Percentiles rank a stretch among this genome's conserved stretches.
phyloP scores from a whole-genome alignment of 495 filamentous ascomycete genomes.

The Lasiosphaeris hirsuta region DNA sequence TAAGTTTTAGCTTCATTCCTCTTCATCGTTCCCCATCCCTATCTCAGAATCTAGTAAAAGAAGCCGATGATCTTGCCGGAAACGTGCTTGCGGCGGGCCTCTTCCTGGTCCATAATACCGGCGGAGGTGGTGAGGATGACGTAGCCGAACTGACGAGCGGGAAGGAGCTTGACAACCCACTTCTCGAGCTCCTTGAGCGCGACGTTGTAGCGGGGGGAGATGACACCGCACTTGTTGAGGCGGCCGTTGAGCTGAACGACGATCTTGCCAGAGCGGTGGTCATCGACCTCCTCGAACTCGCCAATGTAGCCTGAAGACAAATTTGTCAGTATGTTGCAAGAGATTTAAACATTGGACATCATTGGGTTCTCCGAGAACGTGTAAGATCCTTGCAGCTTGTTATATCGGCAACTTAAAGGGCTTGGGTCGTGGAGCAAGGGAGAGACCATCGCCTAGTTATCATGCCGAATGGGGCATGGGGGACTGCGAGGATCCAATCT shows the following conservation, averaged over 20 bases:
- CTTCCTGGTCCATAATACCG: constrained; percentile 99
- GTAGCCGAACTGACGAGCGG: constrained; percentile 98
- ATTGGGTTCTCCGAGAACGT: constrained; percentile 75
- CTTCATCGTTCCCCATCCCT: constrained; percentile 15
- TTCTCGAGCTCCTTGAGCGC: constrained; percentile 96
- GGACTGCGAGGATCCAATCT: constrained; percentile 21
- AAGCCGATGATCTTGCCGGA: constrained; percentile 94
- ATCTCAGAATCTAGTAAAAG: constrained; percentile 71
- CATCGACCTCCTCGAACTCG: constrained; percentile 99
- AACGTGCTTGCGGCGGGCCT: constrained; percentile 96
- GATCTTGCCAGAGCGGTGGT: constrained; percentile 98
- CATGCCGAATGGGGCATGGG: constrained; percentile 65
- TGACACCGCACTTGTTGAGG: constrained; percentile 99
- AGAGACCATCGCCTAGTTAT: constrained; percentile 98
- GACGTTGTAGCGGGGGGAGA: constrained; percentile 97
- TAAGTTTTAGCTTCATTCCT: neutral
- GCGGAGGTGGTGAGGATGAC: constrained; percentile 98
- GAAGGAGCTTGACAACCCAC: constrained; percentile 97
- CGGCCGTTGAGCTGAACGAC: constrained; percentile 93
- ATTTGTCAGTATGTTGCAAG: constrained; percentile 74
- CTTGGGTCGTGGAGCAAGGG: constrained; percentile 73
- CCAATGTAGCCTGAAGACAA: constrained; percentile 84
- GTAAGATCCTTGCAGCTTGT: constrained; percentile 77
- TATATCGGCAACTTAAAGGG: constrained; percentile 99
- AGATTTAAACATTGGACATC: constrained; percentile 84